Base-by-base conservation (phyloP, 129 eudicot genomes). In the Escallonia rubra region DNA sequence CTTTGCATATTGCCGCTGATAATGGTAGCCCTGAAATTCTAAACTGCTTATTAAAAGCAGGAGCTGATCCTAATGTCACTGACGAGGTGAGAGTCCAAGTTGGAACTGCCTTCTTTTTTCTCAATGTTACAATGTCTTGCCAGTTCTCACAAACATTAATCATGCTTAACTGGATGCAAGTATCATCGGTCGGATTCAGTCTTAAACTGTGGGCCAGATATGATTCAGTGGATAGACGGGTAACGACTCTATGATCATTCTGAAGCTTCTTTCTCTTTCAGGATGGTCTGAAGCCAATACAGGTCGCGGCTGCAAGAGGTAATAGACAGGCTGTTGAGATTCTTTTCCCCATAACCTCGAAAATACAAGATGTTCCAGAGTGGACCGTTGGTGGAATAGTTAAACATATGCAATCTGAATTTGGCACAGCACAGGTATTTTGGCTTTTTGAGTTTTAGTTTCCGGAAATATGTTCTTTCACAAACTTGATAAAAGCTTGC, bases 1-100 rank as follows among this genome's bases (percentile, higher is more conserved):
- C 98, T 60, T 76, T 92, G 78, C 95, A 83, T 75, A 78, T 92
- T 65, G 98, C 98, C 67, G 91, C 95, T 77, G 95, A 92, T 82
- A 65, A 63, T 61, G 96, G 96, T 60, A 89, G 77, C 74, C 48
- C 82, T 42, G 96, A 89, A 70, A 51, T 92, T 42, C 81, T 92
- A 46, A 74, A 79, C 47, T 82, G 90, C 80, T 80, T 92, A 67
- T 9, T 92, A 65, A 76, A 89, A 74, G 88, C 90, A 63, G 92
- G 95, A 55, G 96, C 98, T 61, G 90, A 89, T 80, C 91, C 95
- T 46, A 78, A 89, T 78, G 84, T 69, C 55, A 64, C 67, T 8
- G 97, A 90, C 75, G 98, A 92, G 98, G 98, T 92, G 69, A 83
- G 72, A 51, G 53, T 59, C 65, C 64, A 40, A 13, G 34, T 23